These are phyloP conservation scores for Paramecium sexaurelia DNA, from an alignment of 73 alveolate species.

Conservation along the genomic window DNA sequence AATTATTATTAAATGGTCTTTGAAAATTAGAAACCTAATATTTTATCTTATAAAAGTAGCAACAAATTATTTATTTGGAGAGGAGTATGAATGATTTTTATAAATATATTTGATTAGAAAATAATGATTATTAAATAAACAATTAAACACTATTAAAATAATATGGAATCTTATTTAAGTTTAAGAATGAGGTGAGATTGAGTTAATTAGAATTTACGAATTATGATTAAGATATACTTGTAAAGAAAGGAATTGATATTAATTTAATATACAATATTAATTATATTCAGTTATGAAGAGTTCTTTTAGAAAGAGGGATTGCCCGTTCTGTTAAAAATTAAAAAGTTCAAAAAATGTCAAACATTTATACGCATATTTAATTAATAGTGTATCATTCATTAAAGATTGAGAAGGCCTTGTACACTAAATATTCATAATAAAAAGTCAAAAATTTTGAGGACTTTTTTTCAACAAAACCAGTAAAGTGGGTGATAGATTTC, in stretches of 20 bases:
- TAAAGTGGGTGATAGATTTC: constrained; percentile 54
- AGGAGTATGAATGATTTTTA: too few species aligned
- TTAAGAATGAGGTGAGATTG: neutral
- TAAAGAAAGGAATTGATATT: neutral
- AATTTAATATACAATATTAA: neutral
- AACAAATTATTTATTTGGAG: too few species aligned
- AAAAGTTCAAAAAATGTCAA: neutral
- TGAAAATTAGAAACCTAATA: too few species aligned
- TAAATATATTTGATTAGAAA: too few species aligned
- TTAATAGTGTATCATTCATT: constrained; percentile 29
- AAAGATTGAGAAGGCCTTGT: constrained; percentile 53
- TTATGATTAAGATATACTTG: neutral
- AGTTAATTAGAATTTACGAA: neutral
- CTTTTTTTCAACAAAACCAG: neutral
- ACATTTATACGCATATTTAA: constrained; percentile 3
- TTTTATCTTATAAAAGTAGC: too few species aligned
- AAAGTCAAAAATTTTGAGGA: constrained; percentile 51
- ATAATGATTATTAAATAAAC: too few species aligned
- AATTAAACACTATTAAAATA: too few species aligned
- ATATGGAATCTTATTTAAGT: too few species aligned
- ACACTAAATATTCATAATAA: constrained; percentile 47
- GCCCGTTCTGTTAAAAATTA: constrained; percentile 10
- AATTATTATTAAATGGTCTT: too few species aligned
- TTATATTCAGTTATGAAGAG: neutral
- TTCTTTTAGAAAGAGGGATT: constrained; percentile 21